A percentile compares a stretch with the other conserved stretches of the same genome.
Evolutionary conservation across 2,329 filamentous ascomycete genomes (phyloP).

Genomic region (Pyrenochaeta sp.): DNA sequence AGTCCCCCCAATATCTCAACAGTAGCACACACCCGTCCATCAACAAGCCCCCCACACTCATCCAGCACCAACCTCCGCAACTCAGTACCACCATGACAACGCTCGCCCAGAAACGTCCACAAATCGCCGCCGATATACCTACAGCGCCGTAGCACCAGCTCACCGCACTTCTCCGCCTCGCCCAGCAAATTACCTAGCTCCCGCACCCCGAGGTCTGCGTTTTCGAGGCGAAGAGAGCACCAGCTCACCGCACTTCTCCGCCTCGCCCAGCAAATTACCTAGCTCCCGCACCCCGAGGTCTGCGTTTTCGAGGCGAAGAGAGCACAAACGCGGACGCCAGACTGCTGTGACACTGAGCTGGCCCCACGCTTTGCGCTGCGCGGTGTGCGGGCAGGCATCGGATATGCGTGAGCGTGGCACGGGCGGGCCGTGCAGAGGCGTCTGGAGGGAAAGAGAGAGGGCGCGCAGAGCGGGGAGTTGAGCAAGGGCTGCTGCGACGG

Average conservation of each 20-base stretch:
- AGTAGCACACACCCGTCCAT: constrained; percentile 21
- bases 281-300: constrained; percentile 27
- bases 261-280: constrained; percentile 20
- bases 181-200: constrained; percentile 29
- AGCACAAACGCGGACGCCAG: constrained; percentile 32
- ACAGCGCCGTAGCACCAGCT: constrained; percentile 35
- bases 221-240: constrained; percentile 29
- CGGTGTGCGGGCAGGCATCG: too few species aligned
- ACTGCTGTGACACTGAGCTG: constrained; percentile 14
- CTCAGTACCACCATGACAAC: constrained; percentile 21
- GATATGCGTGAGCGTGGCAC: constrained; percentile 18
- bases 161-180: constrained; percentile 18
- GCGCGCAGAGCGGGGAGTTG: constrained; percentile 24
- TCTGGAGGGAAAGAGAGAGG: too few species aligned
- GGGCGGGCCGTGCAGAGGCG: constrained; percentile 18
- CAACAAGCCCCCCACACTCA: constrained; percentile 30
- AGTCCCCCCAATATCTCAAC: constrained; percentile 24
- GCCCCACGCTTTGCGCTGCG: constrained; percentile 28
- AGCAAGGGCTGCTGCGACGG: constrained; percentile 31
- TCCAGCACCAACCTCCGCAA: constrained; percentile 28
- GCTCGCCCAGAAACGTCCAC: constrained; percentile 27
- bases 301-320: constrained; percentile 30
- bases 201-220: constrained; percentile 21
- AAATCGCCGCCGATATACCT: constrained; percentile 19
- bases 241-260: constrained; percentile 25